Evolutionary conservation across 148 eudicot species (phyloP), one percentile per base, ranked within the genome.

Genomic region (Rhododendron kiyosumense): DNA sequence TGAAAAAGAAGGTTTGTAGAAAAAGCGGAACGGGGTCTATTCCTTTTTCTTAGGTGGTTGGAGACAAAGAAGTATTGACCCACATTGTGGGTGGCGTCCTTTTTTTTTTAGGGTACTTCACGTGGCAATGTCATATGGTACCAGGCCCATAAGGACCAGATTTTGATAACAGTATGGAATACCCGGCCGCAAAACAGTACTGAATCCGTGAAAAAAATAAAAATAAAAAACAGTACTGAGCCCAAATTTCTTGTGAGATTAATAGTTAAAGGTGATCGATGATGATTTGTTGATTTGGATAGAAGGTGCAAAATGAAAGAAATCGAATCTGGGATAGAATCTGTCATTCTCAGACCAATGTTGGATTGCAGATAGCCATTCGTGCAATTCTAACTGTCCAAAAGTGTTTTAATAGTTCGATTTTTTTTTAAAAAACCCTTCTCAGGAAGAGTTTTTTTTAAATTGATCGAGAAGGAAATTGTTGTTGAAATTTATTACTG

Each of bases 311-410:
- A 41, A 59, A 30, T 36, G 52, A 38, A 84, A 22, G 63, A 49
- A 81, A 48, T 73, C 75, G 85, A 89, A 83, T 89, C 87, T 85
- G 36, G 52, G 85, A 65, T 79, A 78, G 59, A 54, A 18, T 18
- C 24, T 54, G 61, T 17, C 61, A n/a, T 17, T 54, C 20, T 54
- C 7, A 0, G 6, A 18, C 6, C 1, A 54, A 54, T 1, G 22
- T 17, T 18, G 22, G 17, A 18, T 3, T 3, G 22, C 24, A 17
- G 5, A 52, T 0, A 15, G 57, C 57, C 17, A 15, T 52, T 14
- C 20, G 1, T 54, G 61, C n/a, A n/a, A n/a, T n/a, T n/a, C 45
- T 41, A 41, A 1, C 45, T 5, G 7, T 41, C 6, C 45, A 41
- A 41, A 41, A 41, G 45, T 41, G 45, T 41, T 41, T 41, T 7